Conservation (phyloP, 169 alveolate genomes). For the Eimeria maxima region DNA sequence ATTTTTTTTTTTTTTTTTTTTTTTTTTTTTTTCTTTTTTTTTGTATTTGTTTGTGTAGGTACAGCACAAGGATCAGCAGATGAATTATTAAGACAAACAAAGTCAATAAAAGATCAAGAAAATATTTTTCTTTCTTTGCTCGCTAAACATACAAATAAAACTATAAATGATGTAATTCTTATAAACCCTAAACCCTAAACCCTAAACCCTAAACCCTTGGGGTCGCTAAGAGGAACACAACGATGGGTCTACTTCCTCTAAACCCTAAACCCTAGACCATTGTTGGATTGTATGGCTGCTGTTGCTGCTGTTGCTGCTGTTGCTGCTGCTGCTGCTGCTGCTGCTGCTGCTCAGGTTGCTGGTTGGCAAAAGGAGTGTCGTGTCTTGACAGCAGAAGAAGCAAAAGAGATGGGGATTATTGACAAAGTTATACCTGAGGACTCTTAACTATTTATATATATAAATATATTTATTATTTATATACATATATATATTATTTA, state of each 20-base stretch:
- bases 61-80: conserved; percentile 54
- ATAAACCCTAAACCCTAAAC: not conserved
- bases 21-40: no score
- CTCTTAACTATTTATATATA: not conserved
- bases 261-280: no score
- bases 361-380: not conserved
- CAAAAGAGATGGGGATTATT: not conserved
- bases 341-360: not conserved
- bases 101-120: not conserved
- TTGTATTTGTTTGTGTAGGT: not conserved
- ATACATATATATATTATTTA: not conserved
- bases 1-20: no score
- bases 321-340: not conserved
- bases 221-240: no score
- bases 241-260: no score
- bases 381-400: conserved; percentile 51
- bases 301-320: no score
- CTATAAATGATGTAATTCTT: no score
- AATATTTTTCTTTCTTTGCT: not conserved
- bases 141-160: not conserved
- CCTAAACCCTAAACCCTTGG: not conserved
- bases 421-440: not conserved
- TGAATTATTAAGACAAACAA: not conserved
- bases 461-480: no score
- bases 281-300: no score